A percentile compares a stretch with the other conserved stretches of the same genome.
Evolutionary conservation across 495 filamentous ascomycete species (phyloP).

Genomic region (Hyphodiscus hymeniophilus): DNA sequence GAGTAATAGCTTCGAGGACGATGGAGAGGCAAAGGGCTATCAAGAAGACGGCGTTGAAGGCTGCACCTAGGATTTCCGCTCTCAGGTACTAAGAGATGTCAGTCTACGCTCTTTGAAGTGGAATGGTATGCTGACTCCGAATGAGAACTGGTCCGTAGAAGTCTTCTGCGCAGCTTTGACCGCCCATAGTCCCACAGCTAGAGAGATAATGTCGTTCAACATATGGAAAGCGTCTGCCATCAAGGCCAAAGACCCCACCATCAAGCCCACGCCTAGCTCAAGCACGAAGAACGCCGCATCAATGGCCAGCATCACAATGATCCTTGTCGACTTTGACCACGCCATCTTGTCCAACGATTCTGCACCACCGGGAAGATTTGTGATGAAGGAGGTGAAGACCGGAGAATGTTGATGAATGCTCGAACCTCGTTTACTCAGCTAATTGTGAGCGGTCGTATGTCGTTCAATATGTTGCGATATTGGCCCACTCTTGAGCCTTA

Average conservation of each 20-base stretch:
- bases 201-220: constrained; percentile 95
- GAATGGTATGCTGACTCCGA: constrained; percentile 57
- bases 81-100: constrained; percentile 67
- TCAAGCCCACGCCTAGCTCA: constrained; percentile 77
- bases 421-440: too few species aligned
- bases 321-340: constrained; percentile 87
- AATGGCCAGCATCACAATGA: constrained; percentile 84
- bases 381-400: too few species aligned
- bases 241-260: constrained; percentile 82
- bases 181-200: constrained; percentile 90
- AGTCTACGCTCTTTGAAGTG: constrained; percentile 2
- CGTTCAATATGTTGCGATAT: too few species aligned
- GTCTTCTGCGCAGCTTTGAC: constrained; percentile 77
- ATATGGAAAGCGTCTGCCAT: constrained; percentile 98
- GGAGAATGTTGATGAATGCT: too few species aligned
- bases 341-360: constrained; percentile 72
- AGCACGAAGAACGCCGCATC: constrained; percentile 84
- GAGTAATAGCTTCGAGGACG: constrained; percentile 84
- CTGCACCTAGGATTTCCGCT: constrained; percentile 92
- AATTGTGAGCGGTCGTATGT: too few species aligned
- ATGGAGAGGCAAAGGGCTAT: constrained; percentile 94
- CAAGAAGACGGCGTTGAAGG: constrained; percentile 94
- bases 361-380: too few species aligned
- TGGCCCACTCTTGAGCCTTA: too few species aligned
- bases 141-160: constrained; percentile 82